These are phyloP conservation scores for Ogataea salicorniae DNA, from an alignment of 805 yeast genomes.

Conservation along the genomic window DNA sequence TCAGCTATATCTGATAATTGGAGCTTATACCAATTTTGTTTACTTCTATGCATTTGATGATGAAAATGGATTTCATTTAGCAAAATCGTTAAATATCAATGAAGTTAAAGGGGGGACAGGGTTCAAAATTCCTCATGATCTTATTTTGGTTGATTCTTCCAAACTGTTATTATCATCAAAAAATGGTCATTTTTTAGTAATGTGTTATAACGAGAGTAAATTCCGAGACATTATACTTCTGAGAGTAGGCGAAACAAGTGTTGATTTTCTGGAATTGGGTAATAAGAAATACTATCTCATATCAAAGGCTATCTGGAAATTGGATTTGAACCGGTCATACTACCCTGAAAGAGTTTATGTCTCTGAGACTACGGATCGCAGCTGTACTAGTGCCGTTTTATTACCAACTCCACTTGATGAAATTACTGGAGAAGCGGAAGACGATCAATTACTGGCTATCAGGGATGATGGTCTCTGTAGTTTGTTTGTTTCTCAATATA, in stretches of 20 bases:
- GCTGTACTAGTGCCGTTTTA: constrained; percentile 12
- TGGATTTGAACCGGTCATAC: constrained; percentile 17
- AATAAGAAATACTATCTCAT: constrained; percentile 11
- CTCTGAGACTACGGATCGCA: constrained; percentile 21
- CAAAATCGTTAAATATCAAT: too few species aligned
- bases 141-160: constrained; percentile 1
- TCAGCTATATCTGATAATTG: constrained; percentile 10
- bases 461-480: constrained; percentile 32
- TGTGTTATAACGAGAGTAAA: neutral
- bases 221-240: neutral
- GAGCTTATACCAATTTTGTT: constrained; percentile 13
- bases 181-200: constrained; percentile 16
- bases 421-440: constrained; percentile 2
- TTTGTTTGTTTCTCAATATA: constrained; percentile 11
- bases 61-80: neutral
- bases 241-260: constrained; percentile 17
- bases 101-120: neutral
- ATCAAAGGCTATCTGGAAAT: constrained; percentile 25
- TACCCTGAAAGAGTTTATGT: constrained; percentile 26
- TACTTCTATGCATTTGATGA: constrained; percentile 9
- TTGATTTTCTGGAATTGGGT: constrained; percentile 11
- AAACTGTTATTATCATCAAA: constrained; percentile 19
- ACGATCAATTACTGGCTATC: constrained; percentile 22
- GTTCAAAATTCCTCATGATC: constrained; percentile 10
- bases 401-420: constrained; percentile 4